A percentile compares a stretch with the other conserved stretches of the same genome.
Conservation (phyloP, 208 protist genomes). For the Leishmania amazonensis region DNA sequence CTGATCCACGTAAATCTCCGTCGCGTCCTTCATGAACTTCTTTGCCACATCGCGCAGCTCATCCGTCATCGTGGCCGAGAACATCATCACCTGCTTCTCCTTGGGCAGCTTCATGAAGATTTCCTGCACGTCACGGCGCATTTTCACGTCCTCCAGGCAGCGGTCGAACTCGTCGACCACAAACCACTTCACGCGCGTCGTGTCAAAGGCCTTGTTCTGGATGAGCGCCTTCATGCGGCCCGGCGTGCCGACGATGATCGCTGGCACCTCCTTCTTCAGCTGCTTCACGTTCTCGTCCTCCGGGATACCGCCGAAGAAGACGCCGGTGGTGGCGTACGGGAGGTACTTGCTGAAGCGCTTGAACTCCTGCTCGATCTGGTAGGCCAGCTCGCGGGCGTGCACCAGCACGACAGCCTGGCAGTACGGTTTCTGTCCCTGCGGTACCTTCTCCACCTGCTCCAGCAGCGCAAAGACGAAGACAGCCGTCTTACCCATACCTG, state of each 20-base stretch:
- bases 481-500: conserved; percentile 99
- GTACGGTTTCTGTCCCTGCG: conserved; percentile 80
- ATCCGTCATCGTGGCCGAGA: conserved; percentile 98
- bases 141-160: conserved; percentile 96
- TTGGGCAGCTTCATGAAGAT: conserved; percentile 98
- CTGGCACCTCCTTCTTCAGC: conserved; percentile 90
- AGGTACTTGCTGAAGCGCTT: conserved; percentile 98
- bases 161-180: conserved; percentile 99
- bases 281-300: conserved; percentile 89
- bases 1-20: conserved; percentile 99
- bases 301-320: conserved; percentile 98
- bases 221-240: conserved; percentile 96
- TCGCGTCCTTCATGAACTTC: conserved; percentile 97
- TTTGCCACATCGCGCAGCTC: conserved; percentile 95
- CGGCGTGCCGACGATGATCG: conserved; percentile 98
- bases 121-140: conserved; percentile 97
- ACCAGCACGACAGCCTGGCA: conserved; percentile 94
- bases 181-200: conserved; percentile 97
- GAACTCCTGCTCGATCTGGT: conserved; percentile 99
- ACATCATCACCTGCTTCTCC: conserved; percentile 99
- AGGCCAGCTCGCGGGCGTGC: conserved; percentile 99
- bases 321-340: conserved; percentile 91
- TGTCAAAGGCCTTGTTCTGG: conserved; percentile 91
- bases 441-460: conserved; percentile 95
- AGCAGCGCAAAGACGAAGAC: conserved; percentile 99